Evolutionary conservation across 495 filamentous ascomycete species (phyloP).

Genomic region (Trypethelium eluteriae): DNA sequence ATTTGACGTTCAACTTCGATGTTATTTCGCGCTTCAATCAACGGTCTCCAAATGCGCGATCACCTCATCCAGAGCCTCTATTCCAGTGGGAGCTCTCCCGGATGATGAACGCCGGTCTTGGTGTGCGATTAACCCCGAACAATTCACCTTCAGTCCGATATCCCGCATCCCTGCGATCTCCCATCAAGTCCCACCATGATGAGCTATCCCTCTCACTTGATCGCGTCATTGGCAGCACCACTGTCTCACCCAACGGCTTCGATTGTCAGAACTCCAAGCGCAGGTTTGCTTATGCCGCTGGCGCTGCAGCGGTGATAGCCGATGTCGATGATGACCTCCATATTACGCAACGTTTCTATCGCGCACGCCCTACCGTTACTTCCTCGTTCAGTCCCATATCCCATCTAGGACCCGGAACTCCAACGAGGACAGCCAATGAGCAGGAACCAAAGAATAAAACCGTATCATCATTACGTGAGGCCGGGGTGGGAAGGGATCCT

Average conservation of each 20-base stretch:
- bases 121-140: constrained; percentile 2
- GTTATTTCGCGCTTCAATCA: background rate
- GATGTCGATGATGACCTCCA: constrained; percentile 63
- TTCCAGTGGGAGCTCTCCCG: constrained; percentile 2
- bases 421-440: constrained; percentile 37
- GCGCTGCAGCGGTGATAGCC: constrained; percentile 86
- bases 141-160: constrained; percentile 7
- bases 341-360: constrained; percentile 78
- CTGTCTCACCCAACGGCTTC: constrained; percentile 75
- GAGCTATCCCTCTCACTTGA: constrained; percentile 59
- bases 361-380: constrained; percentile 71
- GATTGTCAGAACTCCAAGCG: constrained; percentile 62
- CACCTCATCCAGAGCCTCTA: background rate
- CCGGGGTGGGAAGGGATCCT: constrained; percentile 37
- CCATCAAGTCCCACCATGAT: constrained; percentile 45
- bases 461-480: constrained; percentile 50
- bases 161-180: constrained; percentile 41
- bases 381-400: constrained; percentile 53
- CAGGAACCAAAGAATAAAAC: constrained; percentile 44
- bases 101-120: constrained; percentile 5
- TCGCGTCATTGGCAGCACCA: constrained; percentile 83
- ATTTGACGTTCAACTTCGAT: constrained; percentile 33
- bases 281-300: constrained; percentile 82
- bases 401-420: constrained; percentile 53
- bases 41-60: background rate